Conservation (phyloP, 306 rosid species). For the Herpetospermum pedunculosum region DNA sequence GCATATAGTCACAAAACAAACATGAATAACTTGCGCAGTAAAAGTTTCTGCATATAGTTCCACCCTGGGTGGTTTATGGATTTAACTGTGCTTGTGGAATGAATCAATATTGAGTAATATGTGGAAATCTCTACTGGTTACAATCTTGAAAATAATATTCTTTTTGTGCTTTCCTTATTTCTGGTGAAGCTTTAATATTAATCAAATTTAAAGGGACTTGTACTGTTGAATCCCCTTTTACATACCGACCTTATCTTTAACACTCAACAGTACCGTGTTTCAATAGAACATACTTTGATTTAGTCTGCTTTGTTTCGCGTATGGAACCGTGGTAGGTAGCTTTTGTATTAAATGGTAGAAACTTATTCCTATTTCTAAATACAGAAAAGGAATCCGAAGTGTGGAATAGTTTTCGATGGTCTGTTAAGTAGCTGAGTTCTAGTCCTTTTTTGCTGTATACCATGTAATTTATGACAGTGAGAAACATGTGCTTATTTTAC, state of each 20-base stretch:
- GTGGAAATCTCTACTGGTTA: not conserved
- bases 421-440: not conserved
- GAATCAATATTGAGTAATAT: not conserved
- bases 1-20: not conserved
- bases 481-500: slow-evolving; percentile 13
- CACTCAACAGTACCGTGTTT: not conserved
- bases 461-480: not conserved
- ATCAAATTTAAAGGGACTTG: not conserved
- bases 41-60: not conserved
- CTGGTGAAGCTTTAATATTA: not conserved
- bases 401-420: not conserved
- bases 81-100: not conserved
- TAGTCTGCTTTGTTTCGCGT: not conserved
- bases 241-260: not conserved
- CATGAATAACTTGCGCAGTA: not conserved
- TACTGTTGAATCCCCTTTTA: not conserved
- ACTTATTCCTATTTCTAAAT: not conserved
- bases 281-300: not conserved
- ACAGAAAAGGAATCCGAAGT: not conserved
- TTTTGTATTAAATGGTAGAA: not conserved
- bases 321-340: not conserved
- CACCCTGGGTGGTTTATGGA: not conserved
- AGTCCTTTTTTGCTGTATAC: not conserved
- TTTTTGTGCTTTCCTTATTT: not conserved
- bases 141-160: not conserved